Percentiles rank a stretch among this genome's conserved stretches.
Conservation (phyloP, 148 eudicot species). For the Arctostaphylos glauca region DNA sequence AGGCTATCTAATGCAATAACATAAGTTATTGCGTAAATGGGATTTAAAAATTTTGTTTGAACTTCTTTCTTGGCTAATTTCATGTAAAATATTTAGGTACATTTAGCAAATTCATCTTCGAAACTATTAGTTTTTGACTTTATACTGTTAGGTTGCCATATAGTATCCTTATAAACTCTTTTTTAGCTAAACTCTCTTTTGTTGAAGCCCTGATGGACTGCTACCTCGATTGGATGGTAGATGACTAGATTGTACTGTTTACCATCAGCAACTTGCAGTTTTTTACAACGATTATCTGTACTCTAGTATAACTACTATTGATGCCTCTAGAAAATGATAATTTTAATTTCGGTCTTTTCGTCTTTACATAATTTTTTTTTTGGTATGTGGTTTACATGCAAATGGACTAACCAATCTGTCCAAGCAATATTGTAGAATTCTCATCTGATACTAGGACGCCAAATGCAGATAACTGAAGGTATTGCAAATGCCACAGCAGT, state of each 20-base stretch:
- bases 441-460: background rate
- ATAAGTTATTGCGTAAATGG: background rate
- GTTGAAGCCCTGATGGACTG: background rate
- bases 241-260: background rate
- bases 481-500: conserved; percentile 87
- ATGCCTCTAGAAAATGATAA: background rate
- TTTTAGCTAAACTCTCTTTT: background rate
- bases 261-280: background rate
- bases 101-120: background rate
- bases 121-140: background rate
- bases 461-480: conserved; percentile 65
- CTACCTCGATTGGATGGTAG: background rate
- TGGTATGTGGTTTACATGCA: background rate
- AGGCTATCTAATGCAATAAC: background rate
- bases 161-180: background rate
- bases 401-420: background rate
- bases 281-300: background rate
- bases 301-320: background rate
- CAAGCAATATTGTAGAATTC: too few species aligned
- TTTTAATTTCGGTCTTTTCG: background rate
- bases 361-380: background rate
- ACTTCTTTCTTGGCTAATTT: too few species aligned
- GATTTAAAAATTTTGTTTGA: background rate
- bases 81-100: background rate
- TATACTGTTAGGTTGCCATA: background rate